Conservation (phyloP, 208 protist species). For the Leishmania aethiopica region DNA sequence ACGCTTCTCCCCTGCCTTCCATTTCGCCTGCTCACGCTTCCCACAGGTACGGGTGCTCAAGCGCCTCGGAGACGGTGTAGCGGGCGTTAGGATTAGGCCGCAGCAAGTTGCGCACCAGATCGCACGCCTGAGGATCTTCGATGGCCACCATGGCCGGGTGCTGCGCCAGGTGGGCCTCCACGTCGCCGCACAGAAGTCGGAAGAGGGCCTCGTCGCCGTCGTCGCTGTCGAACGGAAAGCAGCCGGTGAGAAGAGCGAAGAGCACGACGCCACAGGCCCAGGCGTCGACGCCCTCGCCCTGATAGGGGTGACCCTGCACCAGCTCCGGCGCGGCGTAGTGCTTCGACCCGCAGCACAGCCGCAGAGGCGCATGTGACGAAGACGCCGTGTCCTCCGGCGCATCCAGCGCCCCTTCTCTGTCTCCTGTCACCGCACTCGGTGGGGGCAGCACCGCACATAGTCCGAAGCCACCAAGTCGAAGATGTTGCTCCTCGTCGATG, state of each 20-base stretch:
- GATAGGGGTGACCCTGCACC: constrained; percentile 82
- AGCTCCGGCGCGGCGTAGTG: constrained; percentile 95
- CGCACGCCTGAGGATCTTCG: constrained; percentile 52
- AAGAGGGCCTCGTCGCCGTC: constrained; percentile 54
- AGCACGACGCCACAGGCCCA: constrained; percentile 96
- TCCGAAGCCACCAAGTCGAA: constrained; percentile 61
- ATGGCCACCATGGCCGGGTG: constrained; percentile 53
- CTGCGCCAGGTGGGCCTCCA: constrained; percentile 43
- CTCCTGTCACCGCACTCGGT: neutral
- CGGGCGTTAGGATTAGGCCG: constrained; percentile 46
- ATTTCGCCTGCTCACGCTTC: neutral
- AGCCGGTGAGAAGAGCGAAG: constrained; percentile 92
- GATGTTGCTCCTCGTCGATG: constrained; percentile 43
- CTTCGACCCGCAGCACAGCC: constrained; percentile 82
- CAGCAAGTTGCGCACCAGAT: constrained; percentile 72
- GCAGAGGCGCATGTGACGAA: constrained; percentile 30
- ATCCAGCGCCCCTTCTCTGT: neutral
- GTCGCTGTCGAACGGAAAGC: constrained; percentile 86
- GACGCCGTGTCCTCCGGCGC: neutral
- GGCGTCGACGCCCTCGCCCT: constrained; percentile 93
- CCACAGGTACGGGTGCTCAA: constrained; percentile 70
- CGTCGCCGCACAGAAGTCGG: constrained; percentile 35
- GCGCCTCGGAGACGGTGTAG: constrained; percentile 55
- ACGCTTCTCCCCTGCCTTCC: neutral
- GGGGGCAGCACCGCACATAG: constrained; percentile 56